These are phyloP conservation scores for Exidia glandulosa DNA, from an alignment of 768 basidiomycete species.

Conservation along the genomic window DNA sequence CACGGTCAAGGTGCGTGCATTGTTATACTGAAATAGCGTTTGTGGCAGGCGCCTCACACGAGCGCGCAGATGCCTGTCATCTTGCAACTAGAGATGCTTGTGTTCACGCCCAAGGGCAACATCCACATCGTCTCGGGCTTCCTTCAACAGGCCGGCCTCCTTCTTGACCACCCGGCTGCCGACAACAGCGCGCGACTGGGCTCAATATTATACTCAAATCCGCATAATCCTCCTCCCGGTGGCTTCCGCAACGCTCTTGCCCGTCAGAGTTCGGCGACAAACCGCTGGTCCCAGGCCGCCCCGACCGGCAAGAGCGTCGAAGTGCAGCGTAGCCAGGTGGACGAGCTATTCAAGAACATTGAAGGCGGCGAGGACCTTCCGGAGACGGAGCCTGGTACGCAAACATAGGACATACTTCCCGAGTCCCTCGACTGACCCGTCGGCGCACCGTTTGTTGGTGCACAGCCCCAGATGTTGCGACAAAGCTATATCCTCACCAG, in stretches of 20 bases:
- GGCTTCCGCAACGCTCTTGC: slow-evolving; percentile 37
- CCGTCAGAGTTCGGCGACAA: slow-evolving; percentile 11
- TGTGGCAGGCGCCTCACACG: slow-evolving; percentile 10
- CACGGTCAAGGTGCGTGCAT: slow-evolving; percentile 35
- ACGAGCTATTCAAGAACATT: slow-evolving; percentile 84
- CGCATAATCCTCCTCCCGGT: slow-evolving; percentile 73
- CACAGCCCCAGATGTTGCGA: slow-evolving; percentile 62
- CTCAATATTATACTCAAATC: slow-evolving; percentile 73
- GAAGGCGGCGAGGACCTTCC: slow-evolving; percentile 70
- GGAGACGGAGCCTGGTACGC: slow-evolving; percentile 79
- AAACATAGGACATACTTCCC: slow-evolving; percentile 7
- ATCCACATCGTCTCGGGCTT: slow-evolving; percentile 71
- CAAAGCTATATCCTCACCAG: slow-evolving; percentile 90
- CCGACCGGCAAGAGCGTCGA: slow-evolving; percentile 71
- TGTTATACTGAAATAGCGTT: slow-evolving; percentile 32
- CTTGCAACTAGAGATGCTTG: slow-evolving; percentile 71
- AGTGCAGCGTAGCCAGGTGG: slow-evolving; percentile 80
- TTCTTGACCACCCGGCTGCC: slow-evolving; percentile 71
- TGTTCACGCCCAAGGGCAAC: slow-evolving; percentile 92
- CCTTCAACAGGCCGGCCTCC: slow-evolving; percentile 53
- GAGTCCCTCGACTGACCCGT: slow-evolving; percentile 4
- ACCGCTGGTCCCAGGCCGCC: slow-evolving; percentile 46
- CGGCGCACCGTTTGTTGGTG: slow-evolving; percentile 1
- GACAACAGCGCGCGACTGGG: slow-evolving; percentile 38
- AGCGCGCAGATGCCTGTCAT: slow-evolving; percentile 47